Base-by-base conservation (phyloP, 371 early-diverging fungal genomes). In the Mortierella sp. region DNA sequence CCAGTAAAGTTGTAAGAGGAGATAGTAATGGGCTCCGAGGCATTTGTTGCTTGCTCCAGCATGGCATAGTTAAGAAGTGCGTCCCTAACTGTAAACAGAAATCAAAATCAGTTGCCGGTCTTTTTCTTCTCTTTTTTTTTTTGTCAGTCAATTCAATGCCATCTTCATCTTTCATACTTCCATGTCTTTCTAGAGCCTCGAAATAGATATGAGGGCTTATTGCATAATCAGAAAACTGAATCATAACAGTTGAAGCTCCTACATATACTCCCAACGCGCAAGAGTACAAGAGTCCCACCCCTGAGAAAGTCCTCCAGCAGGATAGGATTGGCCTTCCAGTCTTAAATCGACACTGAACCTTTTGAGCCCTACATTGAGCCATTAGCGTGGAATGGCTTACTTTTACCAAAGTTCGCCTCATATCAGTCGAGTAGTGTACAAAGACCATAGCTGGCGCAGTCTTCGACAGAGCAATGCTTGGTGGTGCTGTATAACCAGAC, bases 321-420 rank as follows among this genome's bases (percentile, higher is more conserved):
- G 91, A 87, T 10, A 97, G 83, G 22, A 96, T 83, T 0, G 94
- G 93, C 35, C 89, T 83, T 40, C 87, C 86, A 1, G 87, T 80
- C 64, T 86, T 87, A 87, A 96, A 88, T 67, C 92, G 90, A 75
- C 92, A 92, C n/a, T 94, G 94, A 61, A 89, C 90, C 72, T 93
- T 94, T 72, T 95, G 95, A 12, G 94, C 87, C 54, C 93, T 86
- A 79, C 95, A 94, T 65, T 93, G 94, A 26, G 92, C 87, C 74
- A 96, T 70, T 35, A 96, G 77, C 1, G 90, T 88, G 4, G 86
- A 74, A 84, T 96, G 95, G 12, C 90, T 87, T 47, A 93, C 79
- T 40, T 86, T 78, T 35, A 92, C 88, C 68, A 89, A 91, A 32
- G 85, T 87, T 20, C 90, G 89, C 35, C 84, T 73, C 69, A 89